These are phyloP conservation scores for Suhomyces anneliseae DNA, from an alignment of 1,139 yeast species.

Conservation along the genomic window DNA sequence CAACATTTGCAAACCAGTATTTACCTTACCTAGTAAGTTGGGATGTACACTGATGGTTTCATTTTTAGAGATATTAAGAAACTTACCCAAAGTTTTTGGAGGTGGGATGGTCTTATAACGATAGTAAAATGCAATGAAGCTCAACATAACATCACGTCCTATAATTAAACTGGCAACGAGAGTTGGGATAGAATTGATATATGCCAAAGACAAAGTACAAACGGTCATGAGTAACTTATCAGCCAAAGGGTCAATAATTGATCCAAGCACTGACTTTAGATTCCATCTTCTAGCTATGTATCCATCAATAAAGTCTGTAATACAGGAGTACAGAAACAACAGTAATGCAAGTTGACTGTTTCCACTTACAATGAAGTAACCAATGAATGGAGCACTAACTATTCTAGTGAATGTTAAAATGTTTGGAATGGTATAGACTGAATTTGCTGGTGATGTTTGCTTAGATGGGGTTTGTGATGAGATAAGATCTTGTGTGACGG, in stretches of 20 bases:
- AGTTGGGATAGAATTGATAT: conserved; percentile 64
- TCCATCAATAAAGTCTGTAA: conserved; percentile 92
- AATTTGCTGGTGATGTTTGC: background rate
- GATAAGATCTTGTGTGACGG: background rate
- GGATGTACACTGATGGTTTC: conserved; percentile 92
- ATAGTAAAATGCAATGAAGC: conserved; percentile 71
- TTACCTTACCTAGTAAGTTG: conserved; percentile 80
- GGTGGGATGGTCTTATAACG: conserved; percentile 73
- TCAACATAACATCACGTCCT: conserved; percentile 81
- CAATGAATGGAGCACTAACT: conserved; percentile 77
- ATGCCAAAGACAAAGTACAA: conserved; percentile 75
- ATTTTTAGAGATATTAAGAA: conserved; percentile 67
- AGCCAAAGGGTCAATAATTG: conserved; percentile 92
- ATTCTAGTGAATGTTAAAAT: conserved; percentile 78
- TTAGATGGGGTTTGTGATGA: background rate
- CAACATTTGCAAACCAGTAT: conserved; percentile 90
- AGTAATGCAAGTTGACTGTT: conserved; percentile 64
- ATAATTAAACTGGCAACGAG: conserved; percentile 72
- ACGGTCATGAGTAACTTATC: conserved; percentile 89
- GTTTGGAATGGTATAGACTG: conserved; percentile 78
- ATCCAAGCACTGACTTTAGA: conserved; percentile 79
- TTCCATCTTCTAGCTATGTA: conserved; percentile 80
- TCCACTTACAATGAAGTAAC: conserved; percentile 68
- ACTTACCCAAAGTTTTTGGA: conserved; percentile 72
- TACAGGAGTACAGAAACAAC: conserved; percentile 78